Base-by-base conservation (phyloP, 768 basidiomycete species). In the Pisolithus orientalis region DNA sequence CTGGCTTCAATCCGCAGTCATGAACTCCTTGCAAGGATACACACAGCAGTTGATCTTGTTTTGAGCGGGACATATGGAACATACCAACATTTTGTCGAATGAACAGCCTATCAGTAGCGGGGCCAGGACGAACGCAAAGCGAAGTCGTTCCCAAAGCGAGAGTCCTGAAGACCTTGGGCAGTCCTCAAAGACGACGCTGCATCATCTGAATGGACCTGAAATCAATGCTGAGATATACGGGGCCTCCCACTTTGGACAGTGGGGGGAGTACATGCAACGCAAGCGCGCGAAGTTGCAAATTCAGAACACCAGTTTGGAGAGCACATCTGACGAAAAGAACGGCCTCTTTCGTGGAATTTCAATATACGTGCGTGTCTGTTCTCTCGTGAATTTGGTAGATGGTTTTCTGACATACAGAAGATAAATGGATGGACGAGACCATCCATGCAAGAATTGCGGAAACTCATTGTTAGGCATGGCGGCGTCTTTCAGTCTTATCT, bases 231-330 rank as follows among this genome's bases (percentile, higher is more conserved):
- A 75, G 24, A 76, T 80, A 8, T 96, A 94, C 63, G 90, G 86
- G 0, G 80, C 87, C 3, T 80, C 86, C 29, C 79, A 74, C 34
- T 97, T 94, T 65, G 93, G 90, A 13, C 82, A 80, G 1, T 90
- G 83, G 56, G 89, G 87, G 0, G 85, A 94, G 62, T 97, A 96
- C 63, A 92, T 96, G 90, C 69, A 76, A 2, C 76, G 93, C 54
- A 97, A 97, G 70, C 81, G 95, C 2, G 85, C 87, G 29, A 98
- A 98, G 66, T 66, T 98, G 46, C 89, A 88, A 59, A 82, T 91
- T 5, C 89, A 93, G 70, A 90, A 92, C 54, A 64, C 64, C 32
- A 66, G 68, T 50, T 61, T 78, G 34, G 62, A 67, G 27, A 54
- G 47, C 21, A 58, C 56, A 14, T 53, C 56, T 3, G 56, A 59